Conservation (phyloP, 1,139 yeast genomes). For the Candida labiduridarum region DNA sequence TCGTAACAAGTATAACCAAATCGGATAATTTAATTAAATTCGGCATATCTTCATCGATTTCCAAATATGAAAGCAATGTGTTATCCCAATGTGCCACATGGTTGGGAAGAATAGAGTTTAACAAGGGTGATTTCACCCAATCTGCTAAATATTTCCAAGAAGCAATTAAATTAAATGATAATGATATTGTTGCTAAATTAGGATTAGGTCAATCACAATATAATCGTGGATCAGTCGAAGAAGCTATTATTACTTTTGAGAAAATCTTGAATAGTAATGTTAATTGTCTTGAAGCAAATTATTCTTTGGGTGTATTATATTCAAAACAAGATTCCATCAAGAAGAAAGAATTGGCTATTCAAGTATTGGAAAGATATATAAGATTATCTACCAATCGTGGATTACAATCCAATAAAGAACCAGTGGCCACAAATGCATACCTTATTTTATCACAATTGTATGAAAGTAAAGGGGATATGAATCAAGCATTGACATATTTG, state of each 20-base stretch:
- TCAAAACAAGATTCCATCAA: constrained; percentile 47
- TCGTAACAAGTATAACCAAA: constrained; percentile 38
- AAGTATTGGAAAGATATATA: constrained; percentile 72
- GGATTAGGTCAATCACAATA: constrained; percentile 89
- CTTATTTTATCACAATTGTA: constrained; percentile 67
- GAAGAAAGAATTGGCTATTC: constrained; percentile 55
- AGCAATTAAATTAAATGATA: constrained; percentile 64
- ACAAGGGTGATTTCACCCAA: constrained; percentile 57
- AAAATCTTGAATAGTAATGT: constrained; percentile 67
- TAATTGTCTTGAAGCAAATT: constrained; percentile 73
- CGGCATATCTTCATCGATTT: constrained; percentile 22
- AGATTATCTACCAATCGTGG: constrained; percentile 57
- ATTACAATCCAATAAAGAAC: constrained; percentile 50
- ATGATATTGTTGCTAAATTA: constrained; percentile 67
- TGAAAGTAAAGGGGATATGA: constrained; percentile 59
- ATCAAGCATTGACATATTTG: constrained; percentile 59
- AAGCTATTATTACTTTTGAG: constrained; percentile 85
- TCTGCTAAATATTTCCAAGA: constrained; percentile 77
- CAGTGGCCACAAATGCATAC: constrained; percentile 69
- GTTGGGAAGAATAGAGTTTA: constrained; percentile 79
- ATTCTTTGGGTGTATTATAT: constrained; percentile 75
- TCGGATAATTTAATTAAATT: constrained; percentile 19
- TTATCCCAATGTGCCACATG: constrained; percentile 83
- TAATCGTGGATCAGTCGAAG: constrained; percentile 73
- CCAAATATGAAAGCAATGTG: constrained; percentile 39